phyloP scores from a whole-genome alignment of 495 filamentous ascomycete genomes.

The Chaetomium tenue region DNA sequence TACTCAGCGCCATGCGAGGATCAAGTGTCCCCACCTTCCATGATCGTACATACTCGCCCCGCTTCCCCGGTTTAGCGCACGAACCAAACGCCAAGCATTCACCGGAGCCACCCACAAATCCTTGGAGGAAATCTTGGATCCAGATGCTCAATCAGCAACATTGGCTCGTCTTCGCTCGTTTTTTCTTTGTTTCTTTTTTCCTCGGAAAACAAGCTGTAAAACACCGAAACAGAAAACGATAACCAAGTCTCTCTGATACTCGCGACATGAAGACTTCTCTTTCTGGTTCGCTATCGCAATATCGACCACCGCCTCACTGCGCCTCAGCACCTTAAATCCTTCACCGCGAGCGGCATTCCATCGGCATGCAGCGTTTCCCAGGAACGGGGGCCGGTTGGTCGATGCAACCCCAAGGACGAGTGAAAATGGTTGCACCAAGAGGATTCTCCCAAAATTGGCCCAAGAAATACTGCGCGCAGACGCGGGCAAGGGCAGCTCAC shows the following conservation, averaged over 20 bases:
- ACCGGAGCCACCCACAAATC: too few relatives aligned
- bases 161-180: too few relatives aligned
- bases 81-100: neutral
- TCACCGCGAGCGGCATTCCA: constrained; percentile 2
- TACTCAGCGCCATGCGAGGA: constrained; percentile 1
- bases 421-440: neutral
- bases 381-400: constrained; percentile 4
- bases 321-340: constrained; percentile 37
- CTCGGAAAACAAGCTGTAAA: too few relatives aligned
- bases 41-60: constrained; percentile 13
- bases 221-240: too few relatives aligned
- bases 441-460: constrained; percentile 20
- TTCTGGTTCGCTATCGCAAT: neutral
- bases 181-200: too few relatives aligned
- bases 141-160: too few relatives aligned
- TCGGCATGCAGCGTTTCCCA: neutral
- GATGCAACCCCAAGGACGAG: constrained; percentile 3
- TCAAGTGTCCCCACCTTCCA: constrained; percentile 4
- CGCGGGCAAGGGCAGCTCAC: neutral
- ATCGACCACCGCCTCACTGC: constrained; percentile 23
- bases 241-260: too few relatives aligned
- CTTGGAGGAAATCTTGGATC: too few relatives aligned
- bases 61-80: constrained; percentile 27
- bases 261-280: neutral
- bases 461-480: constrained; percentile 5